A percentile compares a stretch with the other conserved stretches of the same genome.
Conservation (phyloP, 768 basidiomycete species). For the Pulveroboletus sp. region DNA sequence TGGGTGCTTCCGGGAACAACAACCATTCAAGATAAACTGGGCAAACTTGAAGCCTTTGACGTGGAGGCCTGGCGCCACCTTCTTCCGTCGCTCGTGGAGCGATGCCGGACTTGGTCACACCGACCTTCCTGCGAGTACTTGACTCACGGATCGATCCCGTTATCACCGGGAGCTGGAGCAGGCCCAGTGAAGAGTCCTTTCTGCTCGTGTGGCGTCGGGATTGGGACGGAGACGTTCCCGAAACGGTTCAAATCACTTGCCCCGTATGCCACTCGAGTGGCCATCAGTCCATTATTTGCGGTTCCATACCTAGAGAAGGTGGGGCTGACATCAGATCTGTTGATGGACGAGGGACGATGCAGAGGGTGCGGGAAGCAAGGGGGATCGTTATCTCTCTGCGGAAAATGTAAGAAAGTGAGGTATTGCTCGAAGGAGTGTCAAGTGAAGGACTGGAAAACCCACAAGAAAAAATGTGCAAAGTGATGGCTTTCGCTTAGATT, state of each 20-base stretch:
- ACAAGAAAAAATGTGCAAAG: too few relatives aligned
- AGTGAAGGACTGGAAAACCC: too few relatives aligned
- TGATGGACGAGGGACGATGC: too few relatives aligned
- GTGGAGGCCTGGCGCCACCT: slow-evolving; percentile 45
- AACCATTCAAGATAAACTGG: neutral
- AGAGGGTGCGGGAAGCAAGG: too few relatives aligned
- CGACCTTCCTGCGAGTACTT: slow-evolving; percentile 31
- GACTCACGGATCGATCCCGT: too few relatives aligned
- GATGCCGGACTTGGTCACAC: slow-evolving; percentile 55
- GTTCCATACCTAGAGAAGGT: slow-evolving; percentile 43
- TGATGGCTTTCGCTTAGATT: too few relatives aligned
- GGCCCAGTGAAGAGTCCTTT: slow-evolving; percentile 13
- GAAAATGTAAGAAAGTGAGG: too few relatives aligned
- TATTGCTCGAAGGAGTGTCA: too few relatives aligned
- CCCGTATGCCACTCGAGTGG: slow-evolving; percentile 47
- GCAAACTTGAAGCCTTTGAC: slow-evolving; percentile 9
- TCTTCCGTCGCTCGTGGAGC: slow-evolving; percentile 49
- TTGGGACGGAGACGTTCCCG: slow-evolving; percentile 13
- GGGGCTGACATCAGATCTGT: too few relatives aligned
- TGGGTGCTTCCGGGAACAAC: slow-evolving; percentile 38
- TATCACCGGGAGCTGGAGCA: too few relatives aligned
- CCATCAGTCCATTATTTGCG: slow-evolving; percentile 50
- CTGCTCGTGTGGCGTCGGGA: slow-evolving; percentile 13
- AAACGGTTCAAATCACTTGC: slow-evolving; percentile 36
- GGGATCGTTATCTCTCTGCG: too few relatives aligned